phyloP scores from a whole-genome alignment of 1,139 yeast genomes.

The Suhomyces maxii region DNA sequence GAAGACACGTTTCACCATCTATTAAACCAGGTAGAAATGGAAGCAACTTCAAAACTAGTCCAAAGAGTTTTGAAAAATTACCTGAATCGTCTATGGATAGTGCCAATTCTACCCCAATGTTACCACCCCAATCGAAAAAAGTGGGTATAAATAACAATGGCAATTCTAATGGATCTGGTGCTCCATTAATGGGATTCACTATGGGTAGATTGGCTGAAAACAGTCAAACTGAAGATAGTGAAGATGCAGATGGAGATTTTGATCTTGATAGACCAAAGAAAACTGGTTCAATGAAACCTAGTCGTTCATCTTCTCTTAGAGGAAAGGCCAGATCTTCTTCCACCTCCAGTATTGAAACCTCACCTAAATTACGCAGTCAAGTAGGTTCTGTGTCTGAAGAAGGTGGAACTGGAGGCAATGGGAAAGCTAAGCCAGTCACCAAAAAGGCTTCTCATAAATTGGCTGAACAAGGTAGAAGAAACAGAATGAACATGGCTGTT shows the following conservation, averaged over 20 bases:
- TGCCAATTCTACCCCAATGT: slow-evolving; percentile 33
- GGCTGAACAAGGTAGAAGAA: slow-evolving; percentile 95
- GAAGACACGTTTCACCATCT: slow-evolving; percentile 20
- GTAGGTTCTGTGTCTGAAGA: slow-evolving; percentile 19
- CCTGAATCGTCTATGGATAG: slow-evolving; percentile 37
- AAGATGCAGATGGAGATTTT: slow-evolving; percentile 9
- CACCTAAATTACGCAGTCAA: slow-evolving; percentile 13
- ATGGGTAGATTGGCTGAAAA: slow-evolving; percentile 50
- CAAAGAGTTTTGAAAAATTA: slow-evolving; percentile 31
- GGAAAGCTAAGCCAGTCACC: slow-evolving; percentile 29
- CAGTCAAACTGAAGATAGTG: slow-evolving; percentile 14
- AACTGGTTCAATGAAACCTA: slow-evolving; percentile 2
- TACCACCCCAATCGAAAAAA: slow-evolving; percentile 39
- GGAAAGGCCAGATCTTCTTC: slow-evolving; percentile 15
- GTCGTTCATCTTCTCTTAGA: slow-evolving; percentile 11
- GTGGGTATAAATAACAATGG: slow-evolving; percentile 14
- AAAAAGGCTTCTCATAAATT: slow-evolving; percentile 84
- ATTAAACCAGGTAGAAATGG: slow-evolving; percentile 15
- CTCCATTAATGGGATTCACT: slow-evolving; percentile 46
- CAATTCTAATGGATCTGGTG: slow-evolving; percentile 17
- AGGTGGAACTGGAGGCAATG: neutral
- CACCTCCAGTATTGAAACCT: slow-evolving; percentile 19
- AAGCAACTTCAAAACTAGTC: slow-evolving; percentile 7
- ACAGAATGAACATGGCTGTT: slow-evolving; percentile 85
- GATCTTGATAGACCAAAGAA: slow-evolving; percentile 6